Evolutionary conservation across 768 basidiomycete species (phyloP), one percentile per base, ranked within the genome.

Genomic region (Tephrocybe rancida): DNA sequence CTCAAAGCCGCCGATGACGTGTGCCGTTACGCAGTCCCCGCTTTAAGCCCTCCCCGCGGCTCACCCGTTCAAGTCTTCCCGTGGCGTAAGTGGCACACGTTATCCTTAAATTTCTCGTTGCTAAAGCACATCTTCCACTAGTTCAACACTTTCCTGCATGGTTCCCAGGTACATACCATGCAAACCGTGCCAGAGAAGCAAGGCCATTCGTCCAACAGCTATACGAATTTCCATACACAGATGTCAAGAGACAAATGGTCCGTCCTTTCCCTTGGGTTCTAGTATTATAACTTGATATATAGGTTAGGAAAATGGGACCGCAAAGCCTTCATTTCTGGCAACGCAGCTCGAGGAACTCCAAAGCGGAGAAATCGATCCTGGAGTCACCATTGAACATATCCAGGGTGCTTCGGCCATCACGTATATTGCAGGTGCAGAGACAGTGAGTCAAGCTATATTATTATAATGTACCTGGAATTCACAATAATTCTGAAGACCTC

Each of bases 41-140:
- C 60, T 41, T 41, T 55, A 6, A 62, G 60, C 25, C 53, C 51
- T 38, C 61, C 61, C 7, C 64, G 60, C 11, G 44, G 42, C 25
- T 62, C 59, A 2, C 37, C 50, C 29, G 56, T 66, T 11, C 61
- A 67, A 48, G 32, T 67, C 25, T 63, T 69, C 18, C 65, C 65
- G 10, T 56, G 59, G 44, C 52, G 61, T 64, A 38, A 56, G 63
- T 61, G 27, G 45, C 8, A 37, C 24, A 13, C 24, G 50, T n/a
- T 45, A 50, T 26, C 49, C 43, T n/a, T 57, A 14, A 9, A 48
- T 44, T 50, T 50, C 18, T 44, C 39, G 18, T 34, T 48, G 24
- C 22, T 25, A 6, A 8, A 49, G 44, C 29, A 19, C 53, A 34
- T 37, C 35, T 30, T 22, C 43, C 13, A 30, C 29, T 30, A 46